A percentile compares a stretch with the other conserved stretches of the same genome.
Conservation (phyloP, 108 stramenopile genomes). For the Bacterosira constricta region DNA sequence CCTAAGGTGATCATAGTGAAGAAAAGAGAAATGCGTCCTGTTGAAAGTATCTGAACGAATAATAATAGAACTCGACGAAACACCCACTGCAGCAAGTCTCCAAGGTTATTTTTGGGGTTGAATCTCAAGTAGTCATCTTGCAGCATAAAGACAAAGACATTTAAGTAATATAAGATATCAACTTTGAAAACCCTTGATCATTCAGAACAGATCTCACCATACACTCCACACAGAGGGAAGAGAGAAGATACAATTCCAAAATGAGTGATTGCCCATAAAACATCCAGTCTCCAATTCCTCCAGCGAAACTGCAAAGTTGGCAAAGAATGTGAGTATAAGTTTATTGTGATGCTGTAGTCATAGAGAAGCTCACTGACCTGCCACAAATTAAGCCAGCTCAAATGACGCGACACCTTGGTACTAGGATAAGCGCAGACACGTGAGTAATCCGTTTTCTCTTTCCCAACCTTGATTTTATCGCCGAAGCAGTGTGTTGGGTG, state of each 20-base stretch:
- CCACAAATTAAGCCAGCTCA: constrained; percentile 63
- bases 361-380: constrained; percentile 20
- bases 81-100: constrained; percentile 31
- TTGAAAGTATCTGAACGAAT: constrained; percentile 37
- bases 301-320: constrained; percentile 41
- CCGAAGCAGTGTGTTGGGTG: constrained; percentile 62
- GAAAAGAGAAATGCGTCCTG: constrained; percentile 50
- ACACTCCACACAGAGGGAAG: constrained; percentile 67
- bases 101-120: constrained; percentile 41
- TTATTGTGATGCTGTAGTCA: background rate
- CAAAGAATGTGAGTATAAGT: too few species aligned
- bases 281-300: constrained; percentile 67
- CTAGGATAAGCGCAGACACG: constrained; percentile 57
- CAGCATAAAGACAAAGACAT: background rate
- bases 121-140: constrained; percentile 42
- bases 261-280: constrained; percentile 53
- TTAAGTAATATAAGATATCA: too few species aligned
- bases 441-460: constrained; percentile 38
- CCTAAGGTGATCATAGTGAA: constrained; percentile 27
- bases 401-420: constrained; percentile 39
- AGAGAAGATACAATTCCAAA: constrained; percentile 59
- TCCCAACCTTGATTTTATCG: constrained; percentile 53
- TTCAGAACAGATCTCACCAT: constrained; percentile 30
- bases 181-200: too few species aligned
- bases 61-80: constrained; percentile 27